phyloP scores from a whole-genome alignment of 495 filamentous ascomycete genomes.

The Podospora pseudoanserina region DNA sequence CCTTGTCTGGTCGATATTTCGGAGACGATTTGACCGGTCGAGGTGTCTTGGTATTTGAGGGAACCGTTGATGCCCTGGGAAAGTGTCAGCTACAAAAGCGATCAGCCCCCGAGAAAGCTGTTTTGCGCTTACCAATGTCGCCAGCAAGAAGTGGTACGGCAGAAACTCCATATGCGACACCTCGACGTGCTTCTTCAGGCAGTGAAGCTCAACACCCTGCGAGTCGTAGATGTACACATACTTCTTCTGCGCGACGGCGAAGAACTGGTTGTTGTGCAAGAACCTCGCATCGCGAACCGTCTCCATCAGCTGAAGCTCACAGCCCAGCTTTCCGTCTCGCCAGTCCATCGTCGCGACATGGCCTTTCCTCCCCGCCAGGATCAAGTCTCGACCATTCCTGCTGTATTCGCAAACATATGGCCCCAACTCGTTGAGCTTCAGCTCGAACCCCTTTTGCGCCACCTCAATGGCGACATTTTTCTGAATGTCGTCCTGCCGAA shows the following conservation, averaged over 20 bases:
- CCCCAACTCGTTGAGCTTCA: conserved; percentile 77
- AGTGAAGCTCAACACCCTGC: conserved; percentile 85
- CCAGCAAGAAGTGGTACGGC: conserved; percentile 92
- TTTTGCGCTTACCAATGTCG: conserved; percentile 62
- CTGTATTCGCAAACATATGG: conserved; percentile 87
- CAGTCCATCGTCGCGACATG: conserved; percentile 98
- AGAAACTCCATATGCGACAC: conserved; percentile 94
- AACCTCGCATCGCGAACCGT: conserved; percentile 85
- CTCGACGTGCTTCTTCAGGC: conserved; percentile 82
- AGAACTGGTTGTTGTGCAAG: conserved; percentile 93
- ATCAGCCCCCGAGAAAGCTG: not conserved
- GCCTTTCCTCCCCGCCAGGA: conserved; percentile 85
- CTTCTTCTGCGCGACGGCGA: conserved; percentile 98
- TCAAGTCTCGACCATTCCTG: conserved; percentile 76
- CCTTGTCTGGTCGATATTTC: conserved; percentile 82
- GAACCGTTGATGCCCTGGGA: conserved; percentile 71
- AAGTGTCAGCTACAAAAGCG: conserved; percentile 24
- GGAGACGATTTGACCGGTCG: conserved; percentile 78
- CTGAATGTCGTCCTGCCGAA: conserved; percentile 83
- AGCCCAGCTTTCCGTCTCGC: conserved; percentile 84
- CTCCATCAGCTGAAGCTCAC: conserved; percentile 85
- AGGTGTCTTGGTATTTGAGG: conserved; percentile 92
- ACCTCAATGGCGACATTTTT: conserved; percentile 71
- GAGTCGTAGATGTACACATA: conserved; percentile 88
- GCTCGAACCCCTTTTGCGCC: conserved; percentile 86